Base-by-base conservation (phyloP, 805 yeast species). In the Scheffersomyces amazonensis region DNA sequence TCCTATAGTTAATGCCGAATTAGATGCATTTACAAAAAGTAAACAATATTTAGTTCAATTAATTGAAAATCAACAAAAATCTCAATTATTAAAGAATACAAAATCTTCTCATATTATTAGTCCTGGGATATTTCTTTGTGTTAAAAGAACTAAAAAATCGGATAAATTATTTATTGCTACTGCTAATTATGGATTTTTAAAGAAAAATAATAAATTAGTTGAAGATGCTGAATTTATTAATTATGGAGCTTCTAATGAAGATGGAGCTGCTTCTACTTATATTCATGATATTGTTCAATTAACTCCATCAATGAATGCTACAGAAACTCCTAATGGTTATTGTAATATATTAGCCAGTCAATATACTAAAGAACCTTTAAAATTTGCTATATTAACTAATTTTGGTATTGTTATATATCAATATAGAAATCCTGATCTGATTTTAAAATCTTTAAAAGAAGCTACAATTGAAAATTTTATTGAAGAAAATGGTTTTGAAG, bases 341-440 rank as follows among this genome's bases (percentile, higher is more conserved):
- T 87, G 88, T 8, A 90, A 91, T 56, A 81, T 81, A 42, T 80
- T 87, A 60, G 95, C 96, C 1, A 81, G 91, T 5, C 97, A 90
- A 52, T 91, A 87, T 54, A 76, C 81, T 13, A 62, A 76, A 15
- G 69, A 73, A 15, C 80, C 87, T 0, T 73, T 85, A 32, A 80
- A 78, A 50, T 75, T 90, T 53, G 96, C 96, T 1, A 80, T 91
- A 1, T 66, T 93, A 51, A 90, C 99, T 2, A 79, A 77, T 49
- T 76, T 78, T 15, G 89, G 96, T 2, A 77, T 91, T 25, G 82
- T 81, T 50, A 73, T 87, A 29, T 87, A 81, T 58, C 81, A 83
- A 47, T 82, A 82, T 49, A 76, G 88, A 57, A 83, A 89, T 2
- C 93, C 96, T 5, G 90, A 83, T 55, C 76, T 83, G 56, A 75